A percentile compares a stretch with the other conserved stretches of the same genome.
These are phyloP conservation scores for Scopulariopsis brevicaulis DNA, from an alignment of 2,329 filamentous ascomycete species.

Conservation along the genomic window DNA sequence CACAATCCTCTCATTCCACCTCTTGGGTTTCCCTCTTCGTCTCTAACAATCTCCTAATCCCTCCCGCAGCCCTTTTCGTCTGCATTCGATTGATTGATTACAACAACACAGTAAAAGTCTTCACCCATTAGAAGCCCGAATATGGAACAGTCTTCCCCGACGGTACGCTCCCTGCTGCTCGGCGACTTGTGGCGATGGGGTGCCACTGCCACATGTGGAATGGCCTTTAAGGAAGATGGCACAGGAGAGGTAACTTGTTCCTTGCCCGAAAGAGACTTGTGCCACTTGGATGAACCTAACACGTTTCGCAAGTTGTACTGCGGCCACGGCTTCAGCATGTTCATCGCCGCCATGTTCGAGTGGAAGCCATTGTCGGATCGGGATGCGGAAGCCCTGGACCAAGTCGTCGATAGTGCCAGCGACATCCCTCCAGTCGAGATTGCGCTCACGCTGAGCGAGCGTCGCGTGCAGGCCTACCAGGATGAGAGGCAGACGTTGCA, in stretches of 20 bases:
- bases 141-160: neutral
- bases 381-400: neutral
- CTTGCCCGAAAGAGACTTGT: neutral
- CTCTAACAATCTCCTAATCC: too few species aligned
- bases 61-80: too few species aligned
- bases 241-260: neutral
- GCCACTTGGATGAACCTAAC: neutral
- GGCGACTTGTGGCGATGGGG: neutral
- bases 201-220: neutral
- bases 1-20: neutral
- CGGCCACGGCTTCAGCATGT: neutral
- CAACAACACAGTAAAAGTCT: neutral
- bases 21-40: neutral
- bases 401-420: neutral
- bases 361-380: neutral
- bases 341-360: neutral
- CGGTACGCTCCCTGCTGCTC: neutral
- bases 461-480: neutral
- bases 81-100: neutral
- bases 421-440: neutral
- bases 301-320: neutral
- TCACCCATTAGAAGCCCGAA: neutral
- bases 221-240: neutral
- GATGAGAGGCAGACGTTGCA: neutral
- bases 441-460: neutral